Percentiles rank a stretch among this genome's conserved stretches.
phyloP scores from a whole-genome alignment of 1,284 basidiomycete genomes.

The Xerocomus alliaceus region DNA sequence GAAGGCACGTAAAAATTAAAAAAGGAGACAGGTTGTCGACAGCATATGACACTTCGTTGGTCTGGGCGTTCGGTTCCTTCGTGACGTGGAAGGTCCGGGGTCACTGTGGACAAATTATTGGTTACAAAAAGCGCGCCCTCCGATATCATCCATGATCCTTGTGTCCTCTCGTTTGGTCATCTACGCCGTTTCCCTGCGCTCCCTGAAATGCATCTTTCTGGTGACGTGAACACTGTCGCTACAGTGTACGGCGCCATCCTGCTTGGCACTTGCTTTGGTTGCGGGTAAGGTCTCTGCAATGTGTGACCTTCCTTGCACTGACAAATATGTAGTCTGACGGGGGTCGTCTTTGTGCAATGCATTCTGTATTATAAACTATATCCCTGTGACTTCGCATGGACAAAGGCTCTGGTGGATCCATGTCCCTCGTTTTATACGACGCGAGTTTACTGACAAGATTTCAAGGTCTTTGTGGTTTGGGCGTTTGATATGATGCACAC shows the following conservation, averaged over 20 bases:
- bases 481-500: conserved; percentile 40
- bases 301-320: not conserved
- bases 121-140: too few species aligned
- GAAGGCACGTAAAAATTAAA: too few species aligned
- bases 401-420: conserved; percentile 48
- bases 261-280: conserved; percentile 38
- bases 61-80: not conserved
- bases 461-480: conserved; percentile 41
- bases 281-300: conserved; percentile 25
- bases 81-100: not conserved
- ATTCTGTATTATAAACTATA: conserved; percentile 53
- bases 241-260: conserved; percentile 41
- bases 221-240: conserved; percentile 41
- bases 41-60: not conserved
- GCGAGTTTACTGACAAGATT: conserved; percentile 17
- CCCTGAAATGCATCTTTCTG: conserved; percentile 34
- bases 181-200: not conserved
- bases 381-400: conserved; percentile 41
- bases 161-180: conserved; percentile 38
- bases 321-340: conserved; percentile 48
- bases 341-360: conserved; percentile 54
- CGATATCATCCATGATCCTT: too few species aligned
- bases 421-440: conserved; percentile 13
- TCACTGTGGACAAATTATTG: too few species aligned
- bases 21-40: not conserved